A percentile compares a stretch with the other conserved stretches of the same genome.
phyloP scores from a whole-genome alignment of 805 yeast genomes.

The Wickerhamomyces tratensis region DNA sequence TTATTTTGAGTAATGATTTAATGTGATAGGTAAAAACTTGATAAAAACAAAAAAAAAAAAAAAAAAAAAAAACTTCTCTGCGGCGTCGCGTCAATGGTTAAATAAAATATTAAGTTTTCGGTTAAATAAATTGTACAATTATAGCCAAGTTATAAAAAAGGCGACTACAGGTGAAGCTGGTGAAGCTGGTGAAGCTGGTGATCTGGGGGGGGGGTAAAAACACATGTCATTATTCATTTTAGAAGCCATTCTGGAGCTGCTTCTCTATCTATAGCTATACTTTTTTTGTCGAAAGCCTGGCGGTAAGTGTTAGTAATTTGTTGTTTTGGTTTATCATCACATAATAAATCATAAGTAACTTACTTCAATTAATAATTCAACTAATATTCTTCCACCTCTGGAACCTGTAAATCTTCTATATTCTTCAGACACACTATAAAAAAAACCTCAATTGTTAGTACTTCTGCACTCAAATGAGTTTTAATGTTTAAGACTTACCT shows the following conservation, averaged over 20 bases:
- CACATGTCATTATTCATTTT: constrained; percentile 6
- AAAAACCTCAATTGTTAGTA: neutral
- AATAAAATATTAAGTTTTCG: no score
- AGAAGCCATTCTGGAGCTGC: constrained; percentile 40
- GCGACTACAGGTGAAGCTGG: no score
- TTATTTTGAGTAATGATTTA: no score
- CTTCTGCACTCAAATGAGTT: neutral
- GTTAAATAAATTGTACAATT: no score
- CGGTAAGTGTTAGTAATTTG: neutral
- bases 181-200: no score
- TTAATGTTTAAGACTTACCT: constrained; percentile 2
- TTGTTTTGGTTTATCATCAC: neutral
- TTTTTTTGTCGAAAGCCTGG: constrained; percentile 38
- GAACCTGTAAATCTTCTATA: constrained; percentile 90
- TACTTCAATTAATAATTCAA: constrained; percentile 77
- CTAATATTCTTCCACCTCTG: constrained; percentile 85
- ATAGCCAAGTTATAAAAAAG: no score
- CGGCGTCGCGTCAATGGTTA: no score
- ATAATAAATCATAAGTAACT: constrained; percentile 47
- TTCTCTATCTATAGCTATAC: constrained; percentile 30
- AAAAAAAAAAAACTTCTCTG: no score
- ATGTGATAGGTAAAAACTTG: no score
- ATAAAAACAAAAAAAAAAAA: no score
- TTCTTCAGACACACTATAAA: constrained; percentile 76
- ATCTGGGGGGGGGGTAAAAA: no score